These are phyloP conservation scores for Neostapfia colusana DNA, from an alignment of 176 grass and related monocot genomes.

Conservation along the genomic window DNA sequence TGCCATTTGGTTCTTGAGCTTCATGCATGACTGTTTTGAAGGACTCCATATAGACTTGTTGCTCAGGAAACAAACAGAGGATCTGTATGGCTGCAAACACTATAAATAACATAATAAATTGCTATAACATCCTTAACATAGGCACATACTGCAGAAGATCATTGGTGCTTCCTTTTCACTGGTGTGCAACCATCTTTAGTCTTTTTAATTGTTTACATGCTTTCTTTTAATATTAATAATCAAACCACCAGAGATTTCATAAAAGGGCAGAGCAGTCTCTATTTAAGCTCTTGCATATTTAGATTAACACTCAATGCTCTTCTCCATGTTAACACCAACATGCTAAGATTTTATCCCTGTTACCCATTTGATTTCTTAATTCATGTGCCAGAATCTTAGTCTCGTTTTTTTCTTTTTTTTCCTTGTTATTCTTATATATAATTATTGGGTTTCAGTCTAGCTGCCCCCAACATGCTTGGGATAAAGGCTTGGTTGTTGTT, in stretches of 20 bases:
- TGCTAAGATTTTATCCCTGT: too few relatives aligned
- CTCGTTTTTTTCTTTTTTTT: too few relatives aligned
- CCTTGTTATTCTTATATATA: too few relatives aligned
- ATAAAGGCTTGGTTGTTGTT: too few relatives aligned
- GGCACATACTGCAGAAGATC: not conserved
- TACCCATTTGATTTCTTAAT: not conserved
- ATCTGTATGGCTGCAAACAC: not conserved
- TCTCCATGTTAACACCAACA: not conserved
- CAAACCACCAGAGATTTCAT: too few relatives aligned
- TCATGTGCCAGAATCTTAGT: too few relatives aligned
- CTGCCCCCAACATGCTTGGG: too few relatives aligned
- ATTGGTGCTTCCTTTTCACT: not conserved
- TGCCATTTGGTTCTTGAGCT: not conserved
- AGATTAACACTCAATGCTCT: not conserved
- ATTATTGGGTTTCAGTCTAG: too few relatives aligned
- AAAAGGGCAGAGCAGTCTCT: not conserved
- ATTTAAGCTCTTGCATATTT: not conserved
- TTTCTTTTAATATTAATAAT: constrained; percentile 5
- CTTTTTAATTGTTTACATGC: constrained; percentile 1
- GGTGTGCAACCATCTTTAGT: not conserved
- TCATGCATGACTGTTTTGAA: not conserved
- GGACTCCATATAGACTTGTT: too few relatives aligned
- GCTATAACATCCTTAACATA: not conserved
- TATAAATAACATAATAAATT: not conserved
- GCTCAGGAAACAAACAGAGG: too few relatives aligned